Evolutionary conservation across 75 land plant species (phyloP).

Genomic region (Selaginella tamariscina): DNA sequence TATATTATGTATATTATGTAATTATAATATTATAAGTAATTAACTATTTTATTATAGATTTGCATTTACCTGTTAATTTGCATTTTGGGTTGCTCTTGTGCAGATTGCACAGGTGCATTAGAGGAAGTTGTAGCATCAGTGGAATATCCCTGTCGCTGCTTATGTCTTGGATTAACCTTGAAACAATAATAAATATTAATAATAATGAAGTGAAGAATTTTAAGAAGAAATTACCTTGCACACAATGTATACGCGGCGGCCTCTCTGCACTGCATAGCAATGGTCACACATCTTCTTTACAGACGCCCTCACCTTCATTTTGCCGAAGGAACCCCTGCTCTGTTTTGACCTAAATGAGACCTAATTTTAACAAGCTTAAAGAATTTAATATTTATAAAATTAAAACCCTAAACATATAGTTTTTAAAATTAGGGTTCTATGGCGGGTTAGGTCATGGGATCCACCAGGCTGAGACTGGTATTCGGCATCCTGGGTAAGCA

Average conservation of each 20-base stretch:
- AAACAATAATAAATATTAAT: too few species aligned
- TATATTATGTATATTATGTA: not conserved
- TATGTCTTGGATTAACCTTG: not conserved
- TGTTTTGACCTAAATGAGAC: too few species aligned
- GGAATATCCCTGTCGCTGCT: not conserved
- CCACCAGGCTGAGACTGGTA: not conserved
- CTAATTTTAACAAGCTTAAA: not conserved
- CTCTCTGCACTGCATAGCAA: not conserved
- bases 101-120: not conserved
- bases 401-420: too few species aligned
- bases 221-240: not conserved
- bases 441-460: not conserved
- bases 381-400: not conserved
- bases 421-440: too few species aligned
- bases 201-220: too few species aligned
- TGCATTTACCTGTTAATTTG: not conserved
- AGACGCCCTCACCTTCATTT: not conserved
- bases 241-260: constrained; percentile 1
- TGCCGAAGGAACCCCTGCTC: too few species aligned
- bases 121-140: not conserved
- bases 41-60: not conserved
- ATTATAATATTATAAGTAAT: not conserved
- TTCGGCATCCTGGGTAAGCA: not conserved
- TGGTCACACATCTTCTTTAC: not conserved
- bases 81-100: not conserved